A percentile compares a stretch with the other conserved stretches of the same genome.
Conservation (phyloP, 2,329 filamentous ascomycete genomes). For the Xylaria sp. region DNA sequence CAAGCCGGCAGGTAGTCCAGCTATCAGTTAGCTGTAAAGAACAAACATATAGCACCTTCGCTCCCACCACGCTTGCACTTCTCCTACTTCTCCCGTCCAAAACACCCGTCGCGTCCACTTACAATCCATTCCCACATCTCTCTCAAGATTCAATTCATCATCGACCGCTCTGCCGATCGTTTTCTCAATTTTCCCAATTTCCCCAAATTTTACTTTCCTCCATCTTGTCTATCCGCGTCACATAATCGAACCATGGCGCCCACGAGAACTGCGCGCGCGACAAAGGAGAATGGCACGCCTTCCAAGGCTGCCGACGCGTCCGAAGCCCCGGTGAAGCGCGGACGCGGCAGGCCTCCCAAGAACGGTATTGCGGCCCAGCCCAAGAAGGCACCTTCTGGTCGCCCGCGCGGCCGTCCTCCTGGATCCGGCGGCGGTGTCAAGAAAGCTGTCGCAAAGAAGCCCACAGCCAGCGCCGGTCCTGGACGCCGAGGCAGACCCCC, state of each 20-base stretch:
- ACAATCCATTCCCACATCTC: constrained; percentile 10
- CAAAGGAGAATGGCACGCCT: constrained; percentile 40
- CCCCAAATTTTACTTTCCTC: constrained; percentile 7
- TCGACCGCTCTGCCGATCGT: neutral
- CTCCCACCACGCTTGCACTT: constrained; percentile 6
- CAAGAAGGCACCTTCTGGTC: constrained; percentile 54
- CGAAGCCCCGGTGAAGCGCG: constrained; percentile 48
- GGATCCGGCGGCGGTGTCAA: constrained; percentile 52
- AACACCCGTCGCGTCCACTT: constrained; percentile 24
- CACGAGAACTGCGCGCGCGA: constrained; percentile 38
- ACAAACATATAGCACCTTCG: constrained; percentile 11
- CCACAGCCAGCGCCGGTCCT: constrained; percentile 30
- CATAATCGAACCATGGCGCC: constrained; percentile 40
- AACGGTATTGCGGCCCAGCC: constrained; percentile 49
- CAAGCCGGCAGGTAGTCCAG: neutral
- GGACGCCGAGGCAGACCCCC: constrained; percentile 50
- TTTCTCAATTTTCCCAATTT: constrained; percentile 16
- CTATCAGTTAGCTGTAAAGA: neutral
- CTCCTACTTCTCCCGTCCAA: constrained; percentile 11
- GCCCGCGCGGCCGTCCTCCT: constrained; percentile 60
- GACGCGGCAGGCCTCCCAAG: constrained; percentile 54
- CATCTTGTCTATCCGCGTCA: neutral
- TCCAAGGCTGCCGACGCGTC: constrained; percentile 36
- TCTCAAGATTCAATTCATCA: neutral
- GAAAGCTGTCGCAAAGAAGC: constrained; percentile 42